Base-by-base conservation (phyloP, 2,329 filamentous ascomycete genomes). In the Zarea fungicola region DNA sequence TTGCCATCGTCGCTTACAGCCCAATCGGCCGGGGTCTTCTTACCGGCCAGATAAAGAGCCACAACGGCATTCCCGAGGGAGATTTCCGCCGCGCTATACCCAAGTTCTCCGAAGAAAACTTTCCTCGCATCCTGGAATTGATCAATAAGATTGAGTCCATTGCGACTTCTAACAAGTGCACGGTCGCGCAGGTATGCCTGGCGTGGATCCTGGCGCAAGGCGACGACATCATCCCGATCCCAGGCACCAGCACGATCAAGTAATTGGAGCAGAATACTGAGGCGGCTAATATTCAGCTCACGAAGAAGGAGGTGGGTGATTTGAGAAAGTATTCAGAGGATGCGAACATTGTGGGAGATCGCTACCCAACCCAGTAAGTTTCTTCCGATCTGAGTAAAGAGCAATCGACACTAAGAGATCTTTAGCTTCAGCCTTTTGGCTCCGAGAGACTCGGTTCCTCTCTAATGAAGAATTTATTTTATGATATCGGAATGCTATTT, bases 131-230 rank as follows among this genome's bases (percentile, higher is more conserved):
- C 53, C 50, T 80, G 13, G 66, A 69, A 53, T 61, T 83, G 3
- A 72, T 80, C 3, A 71, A 76, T 31, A 61, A 61, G 16, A 69
- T 85, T 49, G 60, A 64, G 4, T 65, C 58, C 6, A 58, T 84
- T 6, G 80, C 78, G 1, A 64, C 71, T 34, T 68, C 65, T 52
- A 84, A 85, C 64, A 72, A 59, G 6, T 71, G 68, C 40, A 82
- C 81, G 0, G 55, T 78, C 0, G 71, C 70, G 1, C 76, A 87
- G 59, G 59, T 87, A 26, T 75, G 78, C 1, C 66, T 86, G 23
- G 82, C 82, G 0, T 87, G 83, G 81, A 56, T 86, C 49, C 56
- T 82, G 54, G 74, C 74, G 5, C 80, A 85, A 56, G 78, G 78
- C 0, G 69, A 76, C 3, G 77, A 83, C 55, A 68, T 85, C 42